Percentiles rank a stretch among this genome's conserved stretches.
Conservation (phyloP, 1,284 basidiomycete genomes). For the Wallemia hederae region DNA sequence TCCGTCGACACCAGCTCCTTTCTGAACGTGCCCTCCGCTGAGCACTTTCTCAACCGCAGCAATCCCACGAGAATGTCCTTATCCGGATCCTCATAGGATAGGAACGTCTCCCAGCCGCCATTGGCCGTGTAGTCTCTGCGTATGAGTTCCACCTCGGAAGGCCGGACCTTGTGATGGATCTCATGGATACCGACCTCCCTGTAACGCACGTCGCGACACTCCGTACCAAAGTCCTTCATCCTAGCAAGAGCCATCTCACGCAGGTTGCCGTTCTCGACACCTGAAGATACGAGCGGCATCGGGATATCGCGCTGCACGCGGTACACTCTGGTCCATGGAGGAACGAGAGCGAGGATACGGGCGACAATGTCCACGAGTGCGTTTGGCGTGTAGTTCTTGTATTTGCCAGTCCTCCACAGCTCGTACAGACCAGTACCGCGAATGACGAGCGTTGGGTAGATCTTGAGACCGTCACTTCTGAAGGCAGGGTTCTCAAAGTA, state of each 20-base stretch:
- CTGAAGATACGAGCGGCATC: conserved; percentile 73
- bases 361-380: conserved; percentile 93
- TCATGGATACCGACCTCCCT: conserved; percentile 97
- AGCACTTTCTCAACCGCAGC: conserved; percentile 74
- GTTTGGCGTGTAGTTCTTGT: conserved; percentile 97
- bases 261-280: conserved; percentile 94
- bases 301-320: conserved; percentile 92
- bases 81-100: conserved; percentile 94
- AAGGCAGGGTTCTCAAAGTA: conserved; percentile 98
- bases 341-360: conserved; percentile 78
- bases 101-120: conserved; percentile 96
- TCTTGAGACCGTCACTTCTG: conserved; percentile 85
- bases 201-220: conserved; percentile 88
- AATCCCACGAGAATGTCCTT: conserved; percentile 86
- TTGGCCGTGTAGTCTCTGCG: conserved; percentile 90
- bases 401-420: conserved; percentile 80
- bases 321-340: conserved; percentile 96
- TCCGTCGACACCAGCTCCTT: conserved; percentile 54
- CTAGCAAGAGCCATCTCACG: conserved; percentile 83
- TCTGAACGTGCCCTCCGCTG: conserved; percentile 80
- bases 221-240: conserved; percentile 96
- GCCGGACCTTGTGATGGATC: conserved; percentile 90
- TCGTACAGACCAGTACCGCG: conserved; percentile 91
- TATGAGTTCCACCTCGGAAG: conserved; percentile 86
- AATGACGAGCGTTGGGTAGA: conserved; percentile 95